Evolutionary conservation across 805 yeast genomes (phyloP).

Genomic region (Myxozyma neotropica): DNA sequence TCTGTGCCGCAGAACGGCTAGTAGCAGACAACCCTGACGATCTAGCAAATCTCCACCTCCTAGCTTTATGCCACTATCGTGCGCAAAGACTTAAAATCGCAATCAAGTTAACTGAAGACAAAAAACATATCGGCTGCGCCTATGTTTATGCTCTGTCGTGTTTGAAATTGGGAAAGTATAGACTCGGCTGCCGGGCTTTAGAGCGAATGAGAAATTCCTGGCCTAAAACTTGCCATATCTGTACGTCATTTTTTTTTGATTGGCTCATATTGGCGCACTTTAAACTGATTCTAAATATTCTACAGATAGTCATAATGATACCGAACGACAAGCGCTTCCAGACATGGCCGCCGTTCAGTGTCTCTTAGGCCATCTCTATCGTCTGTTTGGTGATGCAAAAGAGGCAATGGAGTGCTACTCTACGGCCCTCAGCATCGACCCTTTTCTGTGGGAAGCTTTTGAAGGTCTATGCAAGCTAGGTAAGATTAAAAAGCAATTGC

Average conservation of each 20-base stretch:
- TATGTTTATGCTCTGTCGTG: constrained; percentile 74
- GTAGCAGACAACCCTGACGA: constrained; percentile 62
- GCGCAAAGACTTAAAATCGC: constrained; percentile 65
- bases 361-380: constrained; percentile 69
- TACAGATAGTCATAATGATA: constrained; percentile 28
- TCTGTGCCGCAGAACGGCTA: constrained; percentile 81
- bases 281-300: too few relatives aligned
- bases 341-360: constrained; percentile 70
- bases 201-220: constrained; percentile 23
- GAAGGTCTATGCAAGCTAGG: constrained; percentile 67
- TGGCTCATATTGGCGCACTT: too few relatives aligned
- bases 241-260: constrained; percentile 3
- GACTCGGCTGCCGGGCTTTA: constrained; percentile 53
- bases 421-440: constrained; percentile 70
- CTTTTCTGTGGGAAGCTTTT: constrained; percentile 84
- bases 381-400: constrained; percentile 58
- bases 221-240: constrained; percentile 23
- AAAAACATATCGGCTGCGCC: constrained; percentile 70
- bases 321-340: constrained; percentile 48
- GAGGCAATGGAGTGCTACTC: constrained; percentile 70
- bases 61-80: constrained; percentile 66
- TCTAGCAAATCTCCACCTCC: constrained; percentile 65
- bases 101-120: constrained; percentile 51
- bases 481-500: too few relatives aligned
- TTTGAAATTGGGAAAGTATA: constrained; percentile 53